phyloP scores from a whole-genome alignment of 1,139 yeast species.

The Pichia terricola region DNA sequence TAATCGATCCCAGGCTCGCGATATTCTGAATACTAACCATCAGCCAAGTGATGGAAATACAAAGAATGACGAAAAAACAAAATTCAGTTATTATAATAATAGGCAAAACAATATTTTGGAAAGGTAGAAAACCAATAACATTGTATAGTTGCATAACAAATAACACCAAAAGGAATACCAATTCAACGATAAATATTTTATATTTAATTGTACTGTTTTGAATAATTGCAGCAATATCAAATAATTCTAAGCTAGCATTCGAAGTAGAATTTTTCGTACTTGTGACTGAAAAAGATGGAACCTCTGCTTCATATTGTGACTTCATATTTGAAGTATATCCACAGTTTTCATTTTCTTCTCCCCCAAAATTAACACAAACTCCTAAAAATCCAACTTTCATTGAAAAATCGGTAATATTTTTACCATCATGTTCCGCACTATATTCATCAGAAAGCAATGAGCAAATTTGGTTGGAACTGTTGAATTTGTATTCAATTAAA shows the following conservation, averaged over 20 bases:
- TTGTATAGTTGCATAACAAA: slow-evolving; percentile 9
- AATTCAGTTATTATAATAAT: not conserved
- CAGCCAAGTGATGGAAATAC: slow-evolving; percentile 11
- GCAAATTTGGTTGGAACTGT: slow-evolving; percentile 32
- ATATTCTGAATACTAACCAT: slow-evolving; percentile 8
- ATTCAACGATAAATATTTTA: slow-evolving; percentile 9
- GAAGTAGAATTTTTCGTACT: slow-evolving; percentile 5
- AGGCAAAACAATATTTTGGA: slow-evolving; percentile 5
- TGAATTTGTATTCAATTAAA: slow-evolving; percentile 38
- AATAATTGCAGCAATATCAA: slow-evolving; percentile 9
- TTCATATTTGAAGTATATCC: slow-evolving; percentile 12
- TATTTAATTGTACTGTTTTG: slow-evolving; percentile 8
- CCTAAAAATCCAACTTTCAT: slow-evolving; percentile 41
- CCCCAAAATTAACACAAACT: slow-evolving; percentile 32
- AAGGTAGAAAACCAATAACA: slow-evolving; percentile 9
- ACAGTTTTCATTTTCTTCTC: slow-evolving; percentile 6
- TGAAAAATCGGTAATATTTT: slow-evolving; percentile 26
- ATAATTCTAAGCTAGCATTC: slow-evolving; percentile 7
- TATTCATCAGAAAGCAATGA: slow-evolving; percentile 29
- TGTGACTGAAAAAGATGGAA: slow-evolving; percentile 13
- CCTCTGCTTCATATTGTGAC: slow-evolving; percentile 3
- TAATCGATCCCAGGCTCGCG: slow-evolving; percentile 4
- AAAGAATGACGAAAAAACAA: slow-evolving; percentile 3
- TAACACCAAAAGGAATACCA: slow-evolving; percentile 5
- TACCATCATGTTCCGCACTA: slow-evolving; percentile 21